Base-by-base conservation (phyloP, 129 eudicot species). In the Ambrosia artemisiifolia region DNA sequence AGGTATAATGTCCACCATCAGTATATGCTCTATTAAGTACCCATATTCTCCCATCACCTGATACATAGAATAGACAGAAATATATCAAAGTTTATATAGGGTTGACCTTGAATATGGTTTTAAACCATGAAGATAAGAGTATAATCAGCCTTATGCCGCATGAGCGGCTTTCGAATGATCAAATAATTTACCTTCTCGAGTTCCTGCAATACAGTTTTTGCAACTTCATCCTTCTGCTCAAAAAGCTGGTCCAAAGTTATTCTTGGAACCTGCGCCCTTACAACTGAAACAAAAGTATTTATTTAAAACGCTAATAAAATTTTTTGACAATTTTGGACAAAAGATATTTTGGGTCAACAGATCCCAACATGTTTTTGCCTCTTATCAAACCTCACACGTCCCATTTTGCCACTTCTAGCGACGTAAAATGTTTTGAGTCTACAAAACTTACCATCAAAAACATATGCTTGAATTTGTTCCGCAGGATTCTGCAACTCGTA, bases 11-110 rank as follows among this genome's bases (percentile, higher is more conserved):
- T 93, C 98, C 74, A 89, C 92, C 96, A 93, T 87, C 86, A 93
- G 75, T 82, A 93, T 93, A 79, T 90, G 98, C 65, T 89, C 98
- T 72, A 93, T 93, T 76, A 59, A 80, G 83, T 89, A 93, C 17
- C 98, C 96, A 74, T 93, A 93, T 83, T 76, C 95, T 78, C 98
- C 88, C 96, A 93, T 93, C 74, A 93, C 98, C 98, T 93, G 62
- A 47, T 13, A 51, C 28, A 10, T 44, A 53, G 8, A 1, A 11
- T 13, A 53, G 43, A 30, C 59, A 64, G 40, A 5, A 19, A 14
- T 48, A 24, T 5, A 34, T 34, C 16, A 18, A 35, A 74, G 6
- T 48, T 35, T 8, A 34, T 19, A 30, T 11, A 59, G 13, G 36
- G 59, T 42, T 50, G 63, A 57, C 36, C 59, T 10, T 33, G 12